phyloP scores from a whole-genome alignment of 2,329 filamentous ascomycete species.

The Sclerotinia borealis region DNA sequence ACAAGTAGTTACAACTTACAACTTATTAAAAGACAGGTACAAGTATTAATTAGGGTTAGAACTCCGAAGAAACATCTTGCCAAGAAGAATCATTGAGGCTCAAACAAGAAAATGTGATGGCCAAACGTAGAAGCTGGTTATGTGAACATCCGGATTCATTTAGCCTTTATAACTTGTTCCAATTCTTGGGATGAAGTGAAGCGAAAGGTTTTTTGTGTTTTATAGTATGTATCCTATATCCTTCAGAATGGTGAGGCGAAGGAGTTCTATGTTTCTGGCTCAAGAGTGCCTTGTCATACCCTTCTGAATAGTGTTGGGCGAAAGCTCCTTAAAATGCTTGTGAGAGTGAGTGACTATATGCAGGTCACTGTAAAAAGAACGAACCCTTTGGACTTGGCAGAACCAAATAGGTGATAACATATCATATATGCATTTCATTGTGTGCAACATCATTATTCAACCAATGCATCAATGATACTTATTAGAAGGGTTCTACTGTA shows the following conservation, averaged over 20 bases:
- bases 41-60: not conserved
- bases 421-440: not conserved
- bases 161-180: not conserved
- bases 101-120: conserved; percentile 4
- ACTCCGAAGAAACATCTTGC: conserved; percentile 13
- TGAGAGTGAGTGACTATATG: not conserved
- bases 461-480: not conserved
- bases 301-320: not conserved
- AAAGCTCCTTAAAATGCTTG: no score
- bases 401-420: not conserved
- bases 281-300: not conserved
- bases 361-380: not conserved
- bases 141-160: not conserved
- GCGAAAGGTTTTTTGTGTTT: no score
- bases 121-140: not conserved
- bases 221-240: no score
- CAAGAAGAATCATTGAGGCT: not conserved
- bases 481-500: not conserved
- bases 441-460: not conserved
- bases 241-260: not conserved
- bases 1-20: no score
- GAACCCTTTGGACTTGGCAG: not conserved
- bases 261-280: not conserved
- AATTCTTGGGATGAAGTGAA: not conserved
- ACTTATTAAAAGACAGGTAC: no score